A percentile compares a stretch with the other conserved stretches of the same genome.
Conservation (phyloP, 1,284 basidiomycete genomes). For the Puccinia brachypodii region DNA sequence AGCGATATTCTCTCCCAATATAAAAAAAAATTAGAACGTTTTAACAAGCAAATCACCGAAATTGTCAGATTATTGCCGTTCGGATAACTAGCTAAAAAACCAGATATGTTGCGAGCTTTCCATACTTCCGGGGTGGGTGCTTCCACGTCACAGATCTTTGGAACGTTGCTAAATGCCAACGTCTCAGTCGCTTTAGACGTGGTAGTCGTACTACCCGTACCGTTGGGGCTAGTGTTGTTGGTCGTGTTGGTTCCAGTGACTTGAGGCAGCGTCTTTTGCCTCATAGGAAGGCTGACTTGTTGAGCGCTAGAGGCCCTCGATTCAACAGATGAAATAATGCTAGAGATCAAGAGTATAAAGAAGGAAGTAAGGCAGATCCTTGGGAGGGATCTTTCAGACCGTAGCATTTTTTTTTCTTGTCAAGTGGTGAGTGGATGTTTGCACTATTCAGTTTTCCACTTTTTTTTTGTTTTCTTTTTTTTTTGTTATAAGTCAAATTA, state of each 20-base stretch:
- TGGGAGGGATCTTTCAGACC: too few species aligned
- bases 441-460: too few species aligned
- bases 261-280: neutral
- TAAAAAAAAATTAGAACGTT: too few species aligned
- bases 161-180: neutral
- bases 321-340: neutral
- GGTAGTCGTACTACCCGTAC: neutral
- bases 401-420: too few species aligned
- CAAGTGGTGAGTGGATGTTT: too few species aligned
- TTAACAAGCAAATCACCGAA: neutral
- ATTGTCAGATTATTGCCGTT: slow-evolving; percentile 3
- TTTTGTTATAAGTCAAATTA: neutral
- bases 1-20: neutral
- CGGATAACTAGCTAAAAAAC: slow-evolving; percentile 22
- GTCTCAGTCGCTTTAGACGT: neutral
- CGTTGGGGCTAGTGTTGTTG: neutral
- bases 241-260: neutral
- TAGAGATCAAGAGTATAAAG: neutral
- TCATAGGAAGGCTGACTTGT: neutral
- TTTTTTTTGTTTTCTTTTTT: neutral
- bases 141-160: neutral
- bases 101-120: slow-evolving; percentile 32
- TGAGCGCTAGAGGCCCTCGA: neutral
- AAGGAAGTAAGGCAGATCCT: too few species aligned
- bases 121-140: slow-evolving; percentile 17